Evolutionary conservation across 768 basidiomycete species (phyloP).

Genomic region (Xerocomellus amylosporus): DNA sequence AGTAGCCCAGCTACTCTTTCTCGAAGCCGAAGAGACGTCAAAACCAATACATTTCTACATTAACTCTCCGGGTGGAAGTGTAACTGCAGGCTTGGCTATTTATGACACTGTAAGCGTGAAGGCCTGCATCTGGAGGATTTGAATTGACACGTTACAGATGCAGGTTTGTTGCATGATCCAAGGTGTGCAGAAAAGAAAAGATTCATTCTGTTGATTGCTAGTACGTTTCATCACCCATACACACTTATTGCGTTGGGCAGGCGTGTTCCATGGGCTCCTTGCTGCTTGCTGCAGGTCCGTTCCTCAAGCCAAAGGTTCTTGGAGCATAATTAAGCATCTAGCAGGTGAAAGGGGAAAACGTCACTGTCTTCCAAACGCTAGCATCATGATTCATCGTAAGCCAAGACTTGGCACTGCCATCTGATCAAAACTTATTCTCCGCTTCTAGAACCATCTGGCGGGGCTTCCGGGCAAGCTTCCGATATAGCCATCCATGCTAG

Average conservation of each 20-base stretch:
- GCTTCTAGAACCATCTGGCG: conserved; percentile 86
- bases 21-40: conserved; percentile 92
- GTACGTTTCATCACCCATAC: conserved; percentile 94
- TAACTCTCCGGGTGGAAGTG: conserved; percentile 94
- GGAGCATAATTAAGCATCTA: conserved; percentile 11
- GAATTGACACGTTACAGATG: conserved; percentile 50
- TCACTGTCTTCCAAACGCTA: conserved; percentile 88
- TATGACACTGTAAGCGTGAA: conserved; percentile 82
- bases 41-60: conserved; percentile 97
- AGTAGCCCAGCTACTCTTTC: conserved; percentile 90
- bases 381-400: conserved; percentile 98
- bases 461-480: conserved; percentile 91
- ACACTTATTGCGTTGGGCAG: conserved; percentile 94
- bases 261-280: conserved; percentile 97
- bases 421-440: conserved; percentile 8
- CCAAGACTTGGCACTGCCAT: conserved; percentile 1
- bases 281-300: conserved; percentile 75
- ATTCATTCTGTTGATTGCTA: conserved; percentile 35
- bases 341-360: conserved; percentile 82
- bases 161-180: conserved; percentile 47
- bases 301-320: conserved; percentile 3
- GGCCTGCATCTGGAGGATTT: conserved; percentile 5
- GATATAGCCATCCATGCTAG: conserved; percentile 98
- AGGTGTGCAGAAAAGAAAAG: conserved; percentile 11
- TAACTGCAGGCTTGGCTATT: conserved; percentile 93